Evolutionary conservation across 2,329 filamentous ascomycete genomes (phyloP), one percentile per base, ranked within the genome.

Genomic region (Calonectria crousiana): DNA sequence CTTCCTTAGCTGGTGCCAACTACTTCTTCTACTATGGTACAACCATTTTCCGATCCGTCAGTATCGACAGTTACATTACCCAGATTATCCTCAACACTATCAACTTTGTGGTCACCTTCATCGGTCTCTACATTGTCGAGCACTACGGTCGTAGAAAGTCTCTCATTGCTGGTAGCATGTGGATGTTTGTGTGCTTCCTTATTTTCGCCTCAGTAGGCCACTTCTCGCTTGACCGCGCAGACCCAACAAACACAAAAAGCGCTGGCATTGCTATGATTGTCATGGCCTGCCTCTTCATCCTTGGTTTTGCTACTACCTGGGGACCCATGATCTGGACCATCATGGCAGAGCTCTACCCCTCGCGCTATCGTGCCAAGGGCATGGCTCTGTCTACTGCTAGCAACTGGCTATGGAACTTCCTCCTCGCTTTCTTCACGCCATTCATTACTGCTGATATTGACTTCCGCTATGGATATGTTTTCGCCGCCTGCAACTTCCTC

Each of bases 371-470:
- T 47, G 90, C 90, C 3, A 89, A 89, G 80, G 89, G 88, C 36
- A 92, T 92, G 88, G 90, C 90, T 2, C 82, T 93, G 2, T 88
- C 90, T 0, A 93, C 91, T 0, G 88, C 90, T 0, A 89, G 88
- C 78, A 93, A 93, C 83, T 93, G 92, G 92, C 86, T 88, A 38
- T 95, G 92, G 92, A 94, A 95, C 83, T 95, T 95, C 84, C 87
- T 94, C 76, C 89, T 92, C 74, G 91, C 91, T 0, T 96, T 96
- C 87, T 95, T 95, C 86, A 95, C 94, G 0, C 93, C 94, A 0
- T 95, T 95, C 84, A 95, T 96, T 81, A 94, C 92, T 0, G 86
- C 88, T 0, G 90, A 90, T 4, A 95, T 95, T 69, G 90, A 93
- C 77, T 95, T 93, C 84, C 88, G 88, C 1, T 95, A 94, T 79